Percentiles rank a stretch among this genome's conserved stretches.
These are phyloP conservation scores for Vanrija sp. DNA, from an alignment of 1,284 basidiomycete genomes.

Conservation along the genomic window DNA sequence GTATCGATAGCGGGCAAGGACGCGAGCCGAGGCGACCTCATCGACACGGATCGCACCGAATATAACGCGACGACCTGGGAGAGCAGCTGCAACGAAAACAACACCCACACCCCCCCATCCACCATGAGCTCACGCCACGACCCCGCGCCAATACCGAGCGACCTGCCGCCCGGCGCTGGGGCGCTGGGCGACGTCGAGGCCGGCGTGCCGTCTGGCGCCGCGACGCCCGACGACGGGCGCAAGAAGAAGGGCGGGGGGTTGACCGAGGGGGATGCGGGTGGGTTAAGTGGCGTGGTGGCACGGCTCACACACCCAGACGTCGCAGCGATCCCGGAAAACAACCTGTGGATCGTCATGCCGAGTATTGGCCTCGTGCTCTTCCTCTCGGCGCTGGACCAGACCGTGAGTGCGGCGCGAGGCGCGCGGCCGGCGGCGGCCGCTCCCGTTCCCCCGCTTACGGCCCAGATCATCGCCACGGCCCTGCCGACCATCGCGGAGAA, in stretches of 20 bases:
- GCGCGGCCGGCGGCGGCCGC: too few species aligned
- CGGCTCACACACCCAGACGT: slow-evolving; percentile 20
- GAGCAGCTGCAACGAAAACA: background rate
- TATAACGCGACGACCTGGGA: background rate
- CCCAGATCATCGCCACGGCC: slow-evolving; percentile 36
- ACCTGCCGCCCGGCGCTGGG: slow-evolving; percentile 9
- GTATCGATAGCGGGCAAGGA: too few species aligned
- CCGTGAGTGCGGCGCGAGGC: slow-evolving; percentile 1
- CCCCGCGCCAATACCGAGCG: slow-evolving; percentile 12
- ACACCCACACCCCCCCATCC: background rate
- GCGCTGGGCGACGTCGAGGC: slow-evolving; percentile 20
- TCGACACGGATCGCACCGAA: background rate
- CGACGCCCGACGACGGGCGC: background rate
- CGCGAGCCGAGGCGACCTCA: too few species aligned
- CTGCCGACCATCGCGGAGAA: slow-evolving; percentile 28
- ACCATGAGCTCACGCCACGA: background rate
- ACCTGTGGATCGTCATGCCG: slow-evolving; percentile 32
- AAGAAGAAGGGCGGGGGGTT: slow-evolving; percentile 11
- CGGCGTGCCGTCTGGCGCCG: slow-evolving; percentile 1
- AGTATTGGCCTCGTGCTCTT: slow-evolving; percentile 42
- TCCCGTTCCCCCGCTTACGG: background rate
- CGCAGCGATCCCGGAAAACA: slow-evolving; percentile 29
- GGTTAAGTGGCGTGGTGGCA: background rate
- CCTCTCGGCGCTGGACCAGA: slow-evolving; percentile 41
- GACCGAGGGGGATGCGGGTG: slow-evolving; percentile 18